These are phyloP conservation scores for Pseudogymnoascus sp. DNA, from an alignment of 2,329 filamentous ascomycete genomes.

Conservation along the genomic window DNA sequence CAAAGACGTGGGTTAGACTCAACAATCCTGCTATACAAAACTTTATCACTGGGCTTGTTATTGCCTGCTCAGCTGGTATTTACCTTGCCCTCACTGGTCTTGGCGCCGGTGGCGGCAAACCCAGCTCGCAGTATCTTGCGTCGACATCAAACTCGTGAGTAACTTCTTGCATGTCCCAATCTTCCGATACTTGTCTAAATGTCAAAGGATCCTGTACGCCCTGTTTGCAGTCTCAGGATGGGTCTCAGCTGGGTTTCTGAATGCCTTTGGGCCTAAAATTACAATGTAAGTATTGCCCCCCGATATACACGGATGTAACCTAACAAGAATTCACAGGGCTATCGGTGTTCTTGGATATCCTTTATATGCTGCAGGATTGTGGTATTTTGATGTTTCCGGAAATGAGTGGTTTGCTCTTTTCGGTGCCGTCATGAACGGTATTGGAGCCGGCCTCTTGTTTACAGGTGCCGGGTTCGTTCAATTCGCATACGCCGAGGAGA, in stretches of 20 bases:
- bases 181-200: neutral
- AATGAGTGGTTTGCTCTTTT: slow-evolving; percentile 16
- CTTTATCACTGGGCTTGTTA: slow-evolving; percentile 4
- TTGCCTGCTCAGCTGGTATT: slow-evolving; percentile 18
- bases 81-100: slow-evolving; percentile 19
- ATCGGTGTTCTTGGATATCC: slow-evolving; percentile 17
- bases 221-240: slow-evolving; percentile 15
- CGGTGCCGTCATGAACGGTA: slow-evolving; percentile 15
- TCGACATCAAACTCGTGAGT: slow-evolving; percentile 9
- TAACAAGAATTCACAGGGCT: slow-evolving; percentile 11
- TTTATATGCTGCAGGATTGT: slow-evolving; percentile 5
- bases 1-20: neutral
- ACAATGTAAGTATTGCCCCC: neutral
- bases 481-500: slow-evolving; percentile 19
- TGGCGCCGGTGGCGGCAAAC: slow-evolving; percentile 19
- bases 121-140: slow-evolving; percentile 13
- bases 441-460: slow-evolving; percentile 15
- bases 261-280: slow-evolving; percentile 10
- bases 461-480: slow-evolving; percentile 15
- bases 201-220: slow-evolving; percentile 14
- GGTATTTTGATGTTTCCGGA: slow-evolving; percentile 18
- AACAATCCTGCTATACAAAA: slow-evolving; percentile 9
- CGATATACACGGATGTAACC: neutral
- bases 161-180: neutral
- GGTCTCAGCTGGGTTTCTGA: slow-evolving; percentile 17